These are phyloP conservation scores for Diplodia seriata DNA, from an alignment of 2,329 filamentous ascomycete genomes.

Conservation along the genomic window DNA sequence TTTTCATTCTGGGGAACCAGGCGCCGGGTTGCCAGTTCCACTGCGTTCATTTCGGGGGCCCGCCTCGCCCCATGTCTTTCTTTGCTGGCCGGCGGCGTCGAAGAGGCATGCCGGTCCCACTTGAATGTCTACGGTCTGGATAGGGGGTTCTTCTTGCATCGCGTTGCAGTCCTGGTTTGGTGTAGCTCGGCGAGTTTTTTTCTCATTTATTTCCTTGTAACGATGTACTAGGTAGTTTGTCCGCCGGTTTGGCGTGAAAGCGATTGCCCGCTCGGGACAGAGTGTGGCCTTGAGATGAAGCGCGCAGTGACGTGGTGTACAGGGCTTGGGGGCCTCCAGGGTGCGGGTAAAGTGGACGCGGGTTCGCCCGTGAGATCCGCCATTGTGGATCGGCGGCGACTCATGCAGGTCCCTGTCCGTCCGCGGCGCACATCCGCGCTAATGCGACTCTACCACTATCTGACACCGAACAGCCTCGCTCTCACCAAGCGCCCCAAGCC, in stretches of 20 bases:
- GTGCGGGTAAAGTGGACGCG: constrained; percentile 22
- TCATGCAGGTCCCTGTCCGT: constrained; percentile 31
- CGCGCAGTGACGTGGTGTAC: constrained; percentile 2
- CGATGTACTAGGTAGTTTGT: constrained; percentile 28
- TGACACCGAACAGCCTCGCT: constrained; percentile 22
- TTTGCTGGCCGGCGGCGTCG: not conserved
- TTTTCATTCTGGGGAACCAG: constrained; percentile 2
- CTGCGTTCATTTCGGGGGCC: constrained; percentile 24
- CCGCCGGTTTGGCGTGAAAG: constrained; percentile 6
- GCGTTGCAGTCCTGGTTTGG: constrained; percentile 17
- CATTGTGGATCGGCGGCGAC: constrained; percentile 27
- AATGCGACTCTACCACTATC: constrained; percentile 27
- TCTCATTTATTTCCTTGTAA: constrained; percentile 23
- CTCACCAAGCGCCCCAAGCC: not conserved
- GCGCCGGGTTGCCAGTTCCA: constrained; percentile 16
- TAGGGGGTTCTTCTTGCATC: constrained; percentile 28
- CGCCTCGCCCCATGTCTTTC: constrained; percentile 16
- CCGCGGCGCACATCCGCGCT: constrained; percentile 22
- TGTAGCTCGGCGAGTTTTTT: constrained; percentile 21
- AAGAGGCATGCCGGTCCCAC: too few relatives aligned
- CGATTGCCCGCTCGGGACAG: not conserved
- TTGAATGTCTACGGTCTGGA: constrained; percentile 27
- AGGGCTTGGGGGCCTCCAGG: not conserved
- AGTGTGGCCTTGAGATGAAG: constrained; percentile 4
- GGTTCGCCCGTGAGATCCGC: constrained; percentile 23